A percentile compares a stretch with the other conserved stretches of the same genome.
These are phyloP conservation scores for Mortierella sp. DNA, from an alignment of 371 early-diverging fungal species.

Conservation along the genomic window DNA sequence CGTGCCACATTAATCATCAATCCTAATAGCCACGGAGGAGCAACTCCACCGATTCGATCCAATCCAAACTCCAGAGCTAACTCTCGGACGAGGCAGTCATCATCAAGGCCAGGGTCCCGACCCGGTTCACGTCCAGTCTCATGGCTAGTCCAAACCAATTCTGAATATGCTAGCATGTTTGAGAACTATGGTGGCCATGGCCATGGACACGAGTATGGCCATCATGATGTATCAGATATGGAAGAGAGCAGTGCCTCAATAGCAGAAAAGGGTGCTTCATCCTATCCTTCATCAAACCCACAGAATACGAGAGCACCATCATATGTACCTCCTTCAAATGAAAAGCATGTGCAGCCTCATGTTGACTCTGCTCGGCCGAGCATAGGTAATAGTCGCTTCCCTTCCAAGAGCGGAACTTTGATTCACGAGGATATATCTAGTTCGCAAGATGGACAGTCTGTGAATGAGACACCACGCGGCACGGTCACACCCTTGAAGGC, in stretches of 20 bases:
- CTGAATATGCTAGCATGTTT: slow-evolving; percentile 55
- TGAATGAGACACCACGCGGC: too few species aligned
- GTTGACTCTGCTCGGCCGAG: neutral
- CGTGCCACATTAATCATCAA: slow-evolving; percentile 13
- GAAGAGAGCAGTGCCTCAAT: slow-evolving; percentile 22
- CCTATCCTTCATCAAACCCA: neutral
- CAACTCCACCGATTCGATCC: slow-evolving; percentile 13
- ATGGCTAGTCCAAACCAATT: slow-evolving; percentile 47
- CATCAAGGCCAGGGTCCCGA: slow-evolving; percentile 39
- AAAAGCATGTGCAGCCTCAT: too few species aligned
- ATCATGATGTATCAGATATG: slow-evolving; percentile 16
- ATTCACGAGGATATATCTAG: slow-evolving; percentile 60
- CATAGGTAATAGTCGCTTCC: neutral
- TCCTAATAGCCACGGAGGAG: neutral
- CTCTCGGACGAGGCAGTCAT: slow-evolving; percentile 27
- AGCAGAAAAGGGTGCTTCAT: slow-evolving; percentile 21
- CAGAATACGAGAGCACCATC: too few species aligned
- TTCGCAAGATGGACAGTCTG: too few species aligned
- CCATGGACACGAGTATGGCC: neutral
- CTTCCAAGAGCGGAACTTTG: too few species aligned
- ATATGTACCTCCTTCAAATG: too few species aligned
- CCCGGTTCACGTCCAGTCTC: slow-evolving; percentile 46
- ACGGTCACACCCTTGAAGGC: slow-evolving; percentile 68
- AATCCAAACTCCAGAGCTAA: slow-evolving; percentile 41
- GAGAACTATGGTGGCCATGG: slow-evolving; percentile 50